Evolutionary conservation across 2,329 filamentous ascomycete genomes (phyloP).

Genomic region (Calonectria crousiana): DNA sequence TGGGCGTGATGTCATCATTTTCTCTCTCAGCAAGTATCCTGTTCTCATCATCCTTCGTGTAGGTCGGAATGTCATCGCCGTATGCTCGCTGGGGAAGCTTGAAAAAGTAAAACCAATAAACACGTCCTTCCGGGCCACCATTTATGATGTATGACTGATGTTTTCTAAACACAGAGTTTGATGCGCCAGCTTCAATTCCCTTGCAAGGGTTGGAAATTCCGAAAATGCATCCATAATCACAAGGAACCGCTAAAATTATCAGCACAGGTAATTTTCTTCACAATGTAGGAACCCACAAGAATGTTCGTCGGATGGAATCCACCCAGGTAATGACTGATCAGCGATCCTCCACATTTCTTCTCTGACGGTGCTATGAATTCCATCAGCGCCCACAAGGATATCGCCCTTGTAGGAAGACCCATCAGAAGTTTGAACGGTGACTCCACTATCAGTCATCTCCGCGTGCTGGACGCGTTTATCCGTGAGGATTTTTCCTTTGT

Average conservation of each 20-base stretch:
- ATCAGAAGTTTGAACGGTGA: constrained; percentile 19
- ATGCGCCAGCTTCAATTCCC: constrained; percentile 8
- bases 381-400: constrained; percentile 55
- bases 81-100: not conserved
- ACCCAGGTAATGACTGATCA: not conserved
- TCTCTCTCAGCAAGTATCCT: not conserved
- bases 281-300: not conserved
- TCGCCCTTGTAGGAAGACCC: constrained; percentile 43
- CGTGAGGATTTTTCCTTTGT: constrained; percentile 41
- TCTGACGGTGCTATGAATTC: constrained; percentile 54
- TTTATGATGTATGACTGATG: constrained; percentile 8
- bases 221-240: constrained; percentile 22
- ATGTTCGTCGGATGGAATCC: constrained; percentile 23
- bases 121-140: not conserved
- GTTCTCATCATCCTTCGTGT: constrained; percentile 1
- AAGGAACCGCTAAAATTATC: constrained; percentile 6
- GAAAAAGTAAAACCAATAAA: constrained; percentile 17
- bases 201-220: constrained; percentile 21
- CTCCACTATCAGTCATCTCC: not conserved
- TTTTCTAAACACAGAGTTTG: not conserved
- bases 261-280: not conserved
- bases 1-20: constrained; percentile 11
- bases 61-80: constrained; percentile 6
- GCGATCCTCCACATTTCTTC: constrained; percentile 44
- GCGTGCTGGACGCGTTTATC: constrained; percentile 28